A percentile compares a stretch with the other conserved stretches of the same genome.
Evolutionary conservation across 352 stramenopile species (phyloP).

Genomic region (Achlya hypogyna): DNA sequence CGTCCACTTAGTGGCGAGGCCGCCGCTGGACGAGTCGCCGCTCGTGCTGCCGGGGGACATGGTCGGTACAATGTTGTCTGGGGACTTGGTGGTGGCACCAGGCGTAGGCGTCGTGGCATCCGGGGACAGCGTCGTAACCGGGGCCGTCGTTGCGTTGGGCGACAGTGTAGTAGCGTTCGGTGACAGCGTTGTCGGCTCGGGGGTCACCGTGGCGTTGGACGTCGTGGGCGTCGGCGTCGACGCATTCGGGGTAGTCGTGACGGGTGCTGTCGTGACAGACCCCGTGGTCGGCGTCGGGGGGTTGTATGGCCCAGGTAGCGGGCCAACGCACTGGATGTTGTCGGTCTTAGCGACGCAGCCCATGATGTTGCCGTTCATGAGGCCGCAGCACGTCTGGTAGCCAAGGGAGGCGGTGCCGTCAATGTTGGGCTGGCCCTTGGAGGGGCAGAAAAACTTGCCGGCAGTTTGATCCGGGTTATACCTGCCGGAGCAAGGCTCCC

Average conservation of each 20-base stretch:
- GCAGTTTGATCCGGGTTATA: not conserved
- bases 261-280: not conserved
- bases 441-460: conserved; percentile 15
- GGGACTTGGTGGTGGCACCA: not conserved
- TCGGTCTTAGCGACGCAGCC: conserved; percentile 1
- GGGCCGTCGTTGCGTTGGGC: not conserved
- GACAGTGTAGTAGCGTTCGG: conserved; percentile 3
- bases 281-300: not conserved
- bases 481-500: conserved; percentile 10
- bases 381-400: conserved; percentile 9
- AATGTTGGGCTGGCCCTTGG: conserved; percentile 12
- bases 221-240: not conserved
- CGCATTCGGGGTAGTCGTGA: not conserved
- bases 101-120: not conserved
- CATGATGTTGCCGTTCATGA: conserved; percentile 11
- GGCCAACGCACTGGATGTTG: conserved; percentile 5
- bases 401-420: not conserved
- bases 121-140: not conserved
- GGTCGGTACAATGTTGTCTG: not conserved
- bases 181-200: conserved; percentile 6
- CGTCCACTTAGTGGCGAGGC: not conserved
- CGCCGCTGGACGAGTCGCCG: not conserved
- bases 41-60: not conserved
- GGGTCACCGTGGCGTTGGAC: not conserved
- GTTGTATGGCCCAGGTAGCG: not conserved